Conservation (phyloP, 2,329 filamentous ascomycete genomes). For the Beauveria medogensis region DNA sequence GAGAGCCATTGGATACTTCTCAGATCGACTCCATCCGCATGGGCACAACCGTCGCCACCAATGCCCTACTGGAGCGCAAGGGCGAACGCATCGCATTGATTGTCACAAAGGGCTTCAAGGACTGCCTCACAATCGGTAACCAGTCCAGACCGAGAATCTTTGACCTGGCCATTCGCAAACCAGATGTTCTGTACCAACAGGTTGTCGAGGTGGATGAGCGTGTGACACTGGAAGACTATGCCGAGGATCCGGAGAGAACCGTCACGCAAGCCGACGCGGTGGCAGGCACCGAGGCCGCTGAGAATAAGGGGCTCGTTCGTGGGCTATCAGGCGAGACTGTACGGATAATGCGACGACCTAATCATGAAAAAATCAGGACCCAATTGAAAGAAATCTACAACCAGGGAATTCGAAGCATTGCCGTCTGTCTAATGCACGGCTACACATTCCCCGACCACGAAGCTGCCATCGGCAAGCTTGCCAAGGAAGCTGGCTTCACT, state of each 20-base stretch:
- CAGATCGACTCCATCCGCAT: slow-evolving; percentile 87
- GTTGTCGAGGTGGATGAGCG: slow-evolving; percentile 89
- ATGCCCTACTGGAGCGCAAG: slow-evolving; percentile 82
- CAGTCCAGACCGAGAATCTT: slow-evolving; percentile 87
- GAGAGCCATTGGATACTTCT: slow-evolving; percentile 70
- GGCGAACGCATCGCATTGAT: slow-evolving; percentile 83
- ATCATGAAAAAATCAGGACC: slow-evolving; percentile 43
- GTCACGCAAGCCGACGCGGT: slow-evolving; percentile 46
- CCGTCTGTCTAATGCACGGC: slow-evolving; percentile 85
- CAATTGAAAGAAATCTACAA: slow-evolving; percentile 57
- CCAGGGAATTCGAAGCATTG: slow-evolving; percentile 67
- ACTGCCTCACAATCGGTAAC: slow-evolving; percentile 84
- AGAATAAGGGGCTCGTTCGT: slow-evolving; percentile 52
- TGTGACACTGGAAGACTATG: slow-evolving; percentile 86
- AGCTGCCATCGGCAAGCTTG: slow-evolving; percentile 65
- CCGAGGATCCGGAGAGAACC: slow-evolving; percentile 68
- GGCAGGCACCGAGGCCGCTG: slow-evolving; percentile 38
- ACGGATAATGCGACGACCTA: slow-evolving; percentile 54
- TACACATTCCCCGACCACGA: slow-evolving; percentile 90
- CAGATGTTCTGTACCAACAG: slow-evolving; percentile 75
- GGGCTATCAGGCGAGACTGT: slow-evolving; percentile 64
- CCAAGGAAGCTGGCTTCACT: slow-evolving; percentile 62
- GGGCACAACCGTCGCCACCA: slow-evolving; percentile 93
- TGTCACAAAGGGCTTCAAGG: slow-evolving; percentile 79
- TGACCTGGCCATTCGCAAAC: slow-evolving; percentile 78